Evolutionary conservation across 441 rosid species (phyloP), one percentile per base, ranked within the genome.

Genomic region (Adansonia madagascariensis): DNA sequence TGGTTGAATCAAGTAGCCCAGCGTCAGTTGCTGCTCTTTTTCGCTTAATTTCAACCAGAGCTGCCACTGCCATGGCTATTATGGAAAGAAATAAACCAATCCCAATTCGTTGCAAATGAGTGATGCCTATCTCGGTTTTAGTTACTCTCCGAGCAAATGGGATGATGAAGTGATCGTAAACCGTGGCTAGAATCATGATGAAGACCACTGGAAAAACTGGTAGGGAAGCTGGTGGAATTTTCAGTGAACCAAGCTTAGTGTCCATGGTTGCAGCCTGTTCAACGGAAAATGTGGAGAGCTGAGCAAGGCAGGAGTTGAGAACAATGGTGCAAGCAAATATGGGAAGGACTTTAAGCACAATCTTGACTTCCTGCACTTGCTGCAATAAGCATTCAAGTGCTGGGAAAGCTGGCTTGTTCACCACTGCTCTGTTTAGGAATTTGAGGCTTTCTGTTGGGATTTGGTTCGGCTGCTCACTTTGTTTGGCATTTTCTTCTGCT

Each of bases 281-380:
- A 67, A 94, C 88, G 2, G 98, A 94, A 82, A 89, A 93, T 12
- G 98, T 91, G 18, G 91, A 86, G 66, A 94, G 98, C 62, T 94
- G 98, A 76, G 99, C 99, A 8, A 95, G 84, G 85, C 99, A 95
- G 85, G 95, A 93, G 78, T 88, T 93, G 49, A 95, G 95, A 85
- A 95, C 86, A 71, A 95, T 91, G 10, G 97, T 95, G 88, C 92
- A 92, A 4, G 84, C 90, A 77, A 95, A 92, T 72, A 95, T 88
- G 0, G 99, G 98, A 71, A 95, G 89, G 81, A 93, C 79, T 88
- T 84, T 88, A 8, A 92, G 71, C 73, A 95, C 97, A 10, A 89
- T 74, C 79, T 95, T 92, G 31, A 90, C 98, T 41, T 95, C 98
- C 71, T 93, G 95, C 0, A 93, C 93, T 87, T 95, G 86, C 24